phyloP scores from a whole-genome alignment of 2,329 filamentous ascomycete genomes.

The Arthroderma sp. region DNA sequence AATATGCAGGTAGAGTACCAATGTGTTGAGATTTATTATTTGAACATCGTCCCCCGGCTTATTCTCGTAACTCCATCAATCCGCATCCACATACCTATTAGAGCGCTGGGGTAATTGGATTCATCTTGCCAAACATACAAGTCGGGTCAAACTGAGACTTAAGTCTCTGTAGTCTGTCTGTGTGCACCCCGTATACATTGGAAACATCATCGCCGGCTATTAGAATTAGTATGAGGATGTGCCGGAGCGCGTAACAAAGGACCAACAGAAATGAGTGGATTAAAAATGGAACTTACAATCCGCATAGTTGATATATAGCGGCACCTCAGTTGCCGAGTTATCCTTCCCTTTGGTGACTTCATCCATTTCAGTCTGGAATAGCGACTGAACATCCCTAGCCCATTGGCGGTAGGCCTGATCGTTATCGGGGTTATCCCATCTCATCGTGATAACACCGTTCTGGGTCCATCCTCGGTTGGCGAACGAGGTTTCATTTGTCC shows the following conservation, averaged over 20 bases:
- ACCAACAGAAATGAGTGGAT: neutral
- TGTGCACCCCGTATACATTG: conserved; percentile 35
- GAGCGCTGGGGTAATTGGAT: conserved; percentile 15
- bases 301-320: conserved; percentile 25
- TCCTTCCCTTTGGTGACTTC: conserved; percentile 1
- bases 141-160: conserved; percentile 36
- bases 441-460: conserved; percentile 25
- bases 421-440: conserved; percentile 23
- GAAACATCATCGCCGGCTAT: conserved; percentile 19
- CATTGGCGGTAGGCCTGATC: conserved; percentile 23
- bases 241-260: neutral
- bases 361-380: conserved; percentile 19
- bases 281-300: conserved; percentile 7
- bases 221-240: neutral
- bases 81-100: no score
- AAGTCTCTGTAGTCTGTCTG: conserved; percentile 26
- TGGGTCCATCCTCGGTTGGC: conserved; percentile 30
- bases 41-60: no score
- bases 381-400: conserved; percentile 21
- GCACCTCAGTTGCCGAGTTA: conserved; percentile 11
- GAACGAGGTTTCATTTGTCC: conserved; percentile 26
- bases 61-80: no score
- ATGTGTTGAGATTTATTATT: no score
- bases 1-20: no score
- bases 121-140: conserved; percentile 36